Evolutionary conservation across 352 stramenopile genomes (phyloP).

Genomic region (Pythium volutum): DNA sequence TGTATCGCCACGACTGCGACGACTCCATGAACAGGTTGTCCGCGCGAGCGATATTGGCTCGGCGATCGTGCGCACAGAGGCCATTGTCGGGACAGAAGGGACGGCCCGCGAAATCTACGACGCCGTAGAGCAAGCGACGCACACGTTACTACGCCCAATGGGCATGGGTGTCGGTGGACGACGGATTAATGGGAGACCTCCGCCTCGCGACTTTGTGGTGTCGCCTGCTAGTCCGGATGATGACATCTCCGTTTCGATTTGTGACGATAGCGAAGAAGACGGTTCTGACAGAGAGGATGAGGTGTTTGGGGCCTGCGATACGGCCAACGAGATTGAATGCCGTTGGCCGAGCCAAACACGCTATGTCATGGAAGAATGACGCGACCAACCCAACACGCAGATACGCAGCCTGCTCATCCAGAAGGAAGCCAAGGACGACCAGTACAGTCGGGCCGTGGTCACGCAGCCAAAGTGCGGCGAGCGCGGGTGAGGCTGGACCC

Average conservation of each 20-base stretch:
- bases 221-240: not conserved
- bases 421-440: no score
- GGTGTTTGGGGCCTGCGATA: not conserved
- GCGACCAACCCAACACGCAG: not conserved
- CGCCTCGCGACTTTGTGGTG: not conserved
- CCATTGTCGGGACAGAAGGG: not conserved
- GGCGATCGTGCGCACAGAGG: not conserved
- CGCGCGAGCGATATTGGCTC: constrained; percentile 25
- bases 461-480: no score
- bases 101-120: constrained; percentile 7
- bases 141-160: constrained; percentile 3
- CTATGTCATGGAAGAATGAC: constrained; percentile 17
- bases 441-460: no score
- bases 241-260: not conserved
- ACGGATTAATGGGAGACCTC: not conserved
- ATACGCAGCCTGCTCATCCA: no score
- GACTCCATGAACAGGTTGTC: constrained; percentile 39
- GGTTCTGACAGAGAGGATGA: not conserved
- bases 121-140: constrained; percentile 14
- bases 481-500: no score
- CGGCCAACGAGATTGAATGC: not conserved
- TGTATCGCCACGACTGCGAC: constrained; percentile 40
- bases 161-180: not conserved
- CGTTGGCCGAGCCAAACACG: not conserved
- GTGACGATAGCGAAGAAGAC: constrained; percentile 1